Evolutionary conservation across 2,329 filamentous ascomycete genomes (phyloP), one percentile per base, ranked within the genome.

Genomic region (Orbilia quercus): DNA sequence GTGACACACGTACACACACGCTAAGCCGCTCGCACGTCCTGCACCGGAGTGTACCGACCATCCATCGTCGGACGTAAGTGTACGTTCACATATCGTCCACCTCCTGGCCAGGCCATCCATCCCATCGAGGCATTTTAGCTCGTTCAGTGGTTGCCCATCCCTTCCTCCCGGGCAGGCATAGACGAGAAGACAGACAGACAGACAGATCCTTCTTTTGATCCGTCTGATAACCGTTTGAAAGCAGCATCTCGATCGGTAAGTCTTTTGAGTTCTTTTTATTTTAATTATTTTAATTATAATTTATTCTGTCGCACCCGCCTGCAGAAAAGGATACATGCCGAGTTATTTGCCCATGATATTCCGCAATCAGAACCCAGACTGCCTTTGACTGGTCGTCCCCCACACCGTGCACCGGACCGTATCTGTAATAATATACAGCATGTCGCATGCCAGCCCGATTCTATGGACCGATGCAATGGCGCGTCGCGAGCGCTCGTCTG

Each of bases 81-180:
- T 47, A 18, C 54, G 28, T 47, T 14, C 31, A 25, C 54, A 25
- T 45, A 34, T 23, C 55, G 51, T 53, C 63, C 53, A 22, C 36
- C 38, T 63, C 40, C 62, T 48, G 48, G 23, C 60, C 25, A 23
- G 9, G 34, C 22, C 22, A 16, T 51, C 20, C 47, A 36, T 71
- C 58, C 51, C 36, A 63, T 64, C 66, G 58, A 64, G 66, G 58
- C 51, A 71, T 71, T 71, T 71, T 71, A 71, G 66, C 66, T 64
- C 45, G 14, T 47, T 55, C 44, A 58, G 57, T 50, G 62, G 65
- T 55, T 70, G 55, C 65, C 47, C 65, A 54, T 50, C 36, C 48
- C 51, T 14, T 48, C 42, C 42, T 70, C 58, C 58, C 55, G 48
- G 66, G 66, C 66, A 71, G 51, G 66, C 66, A 63, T 71, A 71